Conservation (phyloP, 1,284 basidiomycete species). For the Coniferiporia sulphurascens region DNA sequence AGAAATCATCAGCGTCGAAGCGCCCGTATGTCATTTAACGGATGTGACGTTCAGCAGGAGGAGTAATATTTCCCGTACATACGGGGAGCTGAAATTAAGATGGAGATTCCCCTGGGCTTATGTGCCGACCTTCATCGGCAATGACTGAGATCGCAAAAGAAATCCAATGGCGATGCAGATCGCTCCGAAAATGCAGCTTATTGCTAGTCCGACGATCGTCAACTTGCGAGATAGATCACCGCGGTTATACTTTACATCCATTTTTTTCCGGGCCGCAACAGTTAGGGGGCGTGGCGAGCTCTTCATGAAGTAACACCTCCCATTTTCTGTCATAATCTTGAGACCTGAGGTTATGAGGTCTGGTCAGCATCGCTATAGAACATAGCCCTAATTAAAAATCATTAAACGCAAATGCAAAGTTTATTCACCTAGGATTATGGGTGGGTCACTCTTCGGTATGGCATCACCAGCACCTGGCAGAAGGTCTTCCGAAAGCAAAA, state of each 20-base stretch:
- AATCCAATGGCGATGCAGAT: not conserved
- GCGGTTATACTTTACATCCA: not conserved
- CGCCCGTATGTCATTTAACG: not conserved
- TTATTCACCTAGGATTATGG: no score
- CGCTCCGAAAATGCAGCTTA: not conserved
- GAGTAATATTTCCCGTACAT: not conserved
- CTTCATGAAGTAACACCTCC: not conserved
- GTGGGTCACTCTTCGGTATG: no score
- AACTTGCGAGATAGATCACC: not conserved
- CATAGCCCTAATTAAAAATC: no score
- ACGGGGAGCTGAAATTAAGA: not conserved
- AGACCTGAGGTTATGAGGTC: no score
- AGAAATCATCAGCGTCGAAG: no score
- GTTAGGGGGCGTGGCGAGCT: not conserved
- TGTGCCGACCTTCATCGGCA: not conserved
- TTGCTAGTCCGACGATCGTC: not conserved
- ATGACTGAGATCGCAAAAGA: not conserved
- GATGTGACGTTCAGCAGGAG: conserved; percentile 2
- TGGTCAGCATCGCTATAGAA: no score
- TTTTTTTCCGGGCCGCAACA: not conserved
- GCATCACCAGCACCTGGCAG: no score
- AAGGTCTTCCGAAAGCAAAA: no score
- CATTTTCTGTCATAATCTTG: not conserved
- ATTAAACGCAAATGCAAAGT: no score
- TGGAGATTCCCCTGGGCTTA: not conserved